These are phyloP conservation scores for Amylostereum chailletii DNA, from an alignment of 1,284 basidiomycete species.

Conservation along the genomic window DNA sequence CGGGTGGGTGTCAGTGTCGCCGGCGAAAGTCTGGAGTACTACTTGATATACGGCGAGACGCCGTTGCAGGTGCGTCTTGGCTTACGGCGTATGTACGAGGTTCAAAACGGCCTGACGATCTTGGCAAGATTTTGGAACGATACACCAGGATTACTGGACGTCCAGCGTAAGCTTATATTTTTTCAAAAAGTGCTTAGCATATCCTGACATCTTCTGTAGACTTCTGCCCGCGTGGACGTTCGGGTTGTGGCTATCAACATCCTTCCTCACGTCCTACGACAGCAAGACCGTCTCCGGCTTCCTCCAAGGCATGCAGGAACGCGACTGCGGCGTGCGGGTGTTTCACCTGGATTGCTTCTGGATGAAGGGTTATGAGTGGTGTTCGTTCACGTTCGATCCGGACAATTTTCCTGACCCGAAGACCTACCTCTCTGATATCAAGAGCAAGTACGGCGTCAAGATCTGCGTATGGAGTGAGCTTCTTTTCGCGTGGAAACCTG, in stretches of 20 bases:
- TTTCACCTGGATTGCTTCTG: slow-evolving; percentile 77
- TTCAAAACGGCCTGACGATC: background rate
- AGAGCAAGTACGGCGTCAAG: slow-evolving; percentile 61
- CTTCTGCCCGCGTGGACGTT: slow-evolving; percentile 66
- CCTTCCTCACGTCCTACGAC: slow-evolving; percentile 67
- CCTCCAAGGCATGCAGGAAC: slow-evolving; percentile 61
- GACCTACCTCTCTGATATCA: slow-evolving; percentile 58
- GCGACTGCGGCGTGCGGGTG: slow-evolving; percentile 63
- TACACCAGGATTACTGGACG: slow-evolving; percentile 61
- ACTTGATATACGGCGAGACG: slow-evolving; percentile 58
- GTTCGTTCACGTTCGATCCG: slow-evolving; percentile 70
- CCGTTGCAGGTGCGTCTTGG: slow-evolving; percentile 40
- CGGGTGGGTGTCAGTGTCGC: slow-evolving; percentile 62
- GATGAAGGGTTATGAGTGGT: slow-evolving; percentile 79
- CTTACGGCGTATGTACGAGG: background rate
- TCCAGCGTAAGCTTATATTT: slow-evolving; percentile 38
- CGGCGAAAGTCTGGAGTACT: slow-evolving; percentile 57
- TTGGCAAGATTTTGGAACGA: slow-evolving; percentile 44
- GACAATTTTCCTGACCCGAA: slow-evolving; percentile 69
- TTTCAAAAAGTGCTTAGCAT: background rate
- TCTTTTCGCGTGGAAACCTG: too few species aligned
- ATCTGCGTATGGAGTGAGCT: slow-evolving; percentile 66
- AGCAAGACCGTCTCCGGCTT: slow-evolving; percentile 60
- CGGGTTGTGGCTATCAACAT: slow-evolving; percentile 71
- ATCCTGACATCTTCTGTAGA: slow-evolving; percentile 18